Evolutionary conservation across 176 grass and related monocot species (phyloP), one percentile per base, ranked within the genome.

Genomic region (Juncus inflexus): DNA sequence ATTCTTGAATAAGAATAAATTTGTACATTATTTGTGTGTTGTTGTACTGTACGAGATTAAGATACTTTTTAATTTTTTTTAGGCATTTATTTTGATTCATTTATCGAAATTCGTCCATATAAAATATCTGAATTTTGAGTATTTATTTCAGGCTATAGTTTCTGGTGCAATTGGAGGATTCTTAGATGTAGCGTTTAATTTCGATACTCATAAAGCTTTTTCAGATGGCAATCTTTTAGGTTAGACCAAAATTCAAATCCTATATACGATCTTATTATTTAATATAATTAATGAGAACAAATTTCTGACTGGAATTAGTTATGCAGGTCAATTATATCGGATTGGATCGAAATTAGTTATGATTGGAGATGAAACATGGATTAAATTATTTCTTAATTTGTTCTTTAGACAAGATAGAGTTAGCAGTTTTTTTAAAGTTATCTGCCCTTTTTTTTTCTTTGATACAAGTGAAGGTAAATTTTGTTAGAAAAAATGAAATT

Each of bases 351-450:
- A 87, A 35, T 75, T 97, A 79, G 84, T 97, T 37, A 97, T 97
- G 82, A 63, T 86, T 74, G 92, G 92, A 76, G 92, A 97, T 76
- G 85, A 97, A 15, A 97, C 92, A 71, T 97, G 92, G 92, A 97
- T 91, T 60, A 91, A 97, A 86, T 76, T 97, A 70, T 97, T 97
- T 55, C 92, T 87, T 58, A 84, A 55, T 52, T 80, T 97, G 61
- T 97, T 91, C 79, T 52, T 47, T 69, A 91, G 87, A 79, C 82
- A 89, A 89, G 92, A 97, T 82, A 82, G 87, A 84, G 87, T 97
- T 15, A 84, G 80, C 85, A 97, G 87, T 72, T 97, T 97, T 70
- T 97, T 86, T 86, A 87, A 77, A 91, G 87, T 62, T 3, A 40
- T 3, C 42, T n/a, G n/a, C n/a, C n/a, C n/a, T n/a, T n/a, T n/a